Evolutionary conservation across 495 filamentous ascomycete species (phyloP).

Genomic region (Neurospora sp.): DNA sequence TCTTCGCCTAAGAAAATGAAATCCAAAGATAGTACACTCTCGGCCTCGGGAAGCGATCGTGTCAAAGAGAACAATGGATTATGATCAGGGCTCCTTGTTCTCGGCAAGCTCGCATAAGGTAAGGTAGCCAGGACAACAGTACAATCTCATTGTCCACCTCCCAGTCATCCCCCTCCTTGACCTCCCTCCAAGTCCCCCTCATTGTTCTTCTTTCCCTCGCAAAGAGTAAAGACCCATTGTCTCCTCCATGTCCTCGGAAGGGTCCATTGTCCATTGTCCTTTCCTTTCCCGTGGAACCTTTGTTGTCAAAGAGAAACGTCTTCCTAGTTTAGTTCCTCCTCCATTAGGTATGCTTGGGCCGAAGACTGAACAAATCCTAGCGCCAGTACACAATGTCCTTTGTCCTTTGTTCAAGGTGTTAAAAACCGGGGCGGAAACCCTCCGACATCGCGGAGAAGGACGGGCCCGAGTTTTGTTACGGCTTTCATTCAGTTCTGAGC

Average conservation of each 20-base stretch:
- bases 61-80: background rate
- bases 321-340: too few species aligned
- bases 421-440: background rate
- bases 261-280: background rate
- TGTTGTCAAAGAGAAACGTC: too few species aligned
- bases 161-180: background rate
- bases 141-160: background rate
- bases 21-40: background rate
- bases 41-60: background rate
- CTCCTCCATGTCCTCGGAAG: too few species aligned
- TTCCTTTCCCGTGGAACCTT: background rate
- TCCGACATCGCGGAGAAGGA: background rate
- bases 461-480: background rate
- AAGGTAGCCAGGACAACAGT: background rate
- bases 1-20: background rate
- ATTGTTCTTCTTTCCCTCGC: too few species aligned
- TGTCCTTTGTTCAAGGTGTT: background rate
- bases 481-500: background rate
- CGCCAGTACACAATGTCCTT: background rate
- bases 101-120: background rate
- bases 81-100: background rate
- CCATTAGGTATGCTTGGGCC: background rate
- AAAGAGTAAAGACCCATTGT: too few species aligned
- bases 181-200: too few species aligned
- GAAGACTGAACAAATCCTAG: too few species aligned